These are phyloP conservation scores for Berkeleyomyces rouxiae DNA, from an alignment of 2,329 filamentous ascomycete species.

Conservation along the genomic window DNA sequence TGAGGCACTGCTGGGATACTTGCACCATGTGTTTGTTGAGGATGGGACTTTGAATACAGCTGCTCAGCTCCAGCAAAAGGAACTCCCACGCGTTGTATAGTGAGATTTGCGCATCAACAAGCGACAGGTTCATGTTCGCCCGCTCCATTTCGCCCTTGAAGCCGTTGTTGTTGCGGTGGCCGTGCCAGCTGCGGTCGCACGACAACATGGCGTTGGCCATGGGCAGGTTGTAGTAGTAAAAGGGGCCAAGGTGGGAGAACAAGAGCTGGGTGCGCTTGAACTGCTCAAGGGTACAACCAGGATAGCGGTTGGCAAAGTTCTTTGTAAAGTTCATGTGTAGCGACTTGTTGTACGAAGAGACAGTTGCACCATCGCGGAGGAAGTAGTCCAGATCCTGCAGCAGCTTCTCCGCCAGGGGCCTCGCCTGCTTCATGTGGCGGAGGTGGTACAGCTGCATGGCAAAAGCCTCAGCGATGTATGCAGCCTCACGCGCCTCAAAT, in stretches of 20 bases:
- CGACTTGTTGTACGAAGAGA: slow-evolving; percentile 74
- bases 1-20: slow-evolving; percentile 61
- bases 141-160: slow-evolving; percentile 69
- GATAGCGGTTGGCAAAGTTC: slow-evolving; percentile 69
- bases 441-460: slow-evolving; percentile 81
- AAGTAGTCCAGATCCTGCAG: slow-evolving; percentile 65
- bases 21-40: slow-evolving; percentile 55
- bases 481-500: slow-evolving; percentile 54
- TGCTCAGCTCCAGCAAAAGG: slow-evolving; percentile 67
- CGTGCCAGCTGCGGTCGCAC: slow-evolving; percentile 64
- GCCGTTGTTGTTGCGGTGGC: slow-evolving; percentile 45
- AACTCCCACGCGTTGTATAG: slow-evolving; percentile 84
- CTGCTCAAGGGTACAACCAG: slow-evolving; percentile 53
- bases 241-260: slow-evolving; percentile 47
- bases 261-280: slow-evolving; percentile 63
- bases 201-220: slow-evolving; percentile 60
- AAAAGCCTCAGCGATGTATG: slow-evolving; percentile 71
- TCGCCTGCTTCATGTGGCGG: slow-evolving; percentile 54
- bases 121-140: slow-evolving; percentile 78
- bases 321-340: slow-evolving; percentile 70
- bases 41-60: slow-evolving; percentile 34
- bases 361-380: slow-evolving; percentile 56
- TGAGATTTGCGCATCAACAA: slow-evolving; percentile 80
- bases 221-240: slow-evolving; percentile 72
- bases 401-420: slow-evolving; percentile 50